phyloP scores from a whole-genome alignment of 768 basidiomycete genomes.

The Leccinum pellstonianum region DNA sequence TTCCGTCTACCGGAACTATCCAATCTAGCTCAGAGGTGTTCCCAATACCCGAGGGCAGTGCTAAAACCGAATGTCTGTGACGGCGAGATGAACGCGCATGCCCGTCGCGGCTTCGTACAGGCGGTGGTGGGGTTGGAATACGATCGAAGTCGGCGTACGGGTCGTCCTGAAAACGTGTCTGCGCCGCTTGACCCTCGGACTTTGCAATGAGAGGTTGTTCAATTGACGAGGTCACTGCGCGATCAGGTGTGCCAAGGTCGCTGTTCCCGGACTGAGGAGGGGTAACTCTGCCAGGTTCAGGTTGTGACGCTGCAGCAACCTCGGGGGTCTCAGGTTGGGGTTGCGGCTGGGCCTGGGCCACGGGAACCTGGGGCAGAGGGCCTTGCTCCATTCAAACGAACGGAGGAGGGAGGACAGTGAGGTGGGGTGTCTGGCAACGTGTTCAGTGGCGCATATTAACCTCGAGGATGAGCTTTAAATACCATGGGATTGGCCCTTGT shows the following conservation, averaged over 20 bases:
- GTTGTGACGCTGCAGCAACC: not conserved
- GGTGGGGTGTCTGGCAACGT: not conserved
- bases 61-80: not conserved
- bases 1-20: constrained; percentile 29
- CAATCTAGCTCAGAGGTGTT: constrained; percentile 21
- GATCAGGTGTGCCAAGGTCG: not conserved
- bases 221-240: constrained; percentile 1
- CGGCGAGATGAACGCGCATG: constrained; percentile 17
- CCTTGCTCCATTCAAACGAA: not conserved
- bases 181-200: constrained; percentile 5
- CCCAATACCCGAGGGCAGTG: not conserved
- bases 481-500: not conserved
- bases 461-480: not conserved
- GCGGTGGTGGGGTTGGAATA: constrained; percentile 6
- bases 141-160: constrained; percentile 14
- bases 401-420: not conserved
- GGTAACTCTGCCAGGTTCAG: constrained; percentile 8
- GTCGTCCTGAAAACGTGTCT: constrained; percentile 1
- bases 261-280: not conserved
- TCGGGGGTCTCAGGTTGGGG: not conserved
- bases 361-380: not conserved
- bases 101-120: constrained; percentile 18
- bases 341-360: not conserved
- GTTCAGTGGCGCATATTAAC: not conserved
- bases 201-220: constrained; percentile 9